Evolutionary conservation across 1,284 basidiomycete species (phyloP).

Genomic region (Cutaneotrichosporon arboriforme): DNA sequence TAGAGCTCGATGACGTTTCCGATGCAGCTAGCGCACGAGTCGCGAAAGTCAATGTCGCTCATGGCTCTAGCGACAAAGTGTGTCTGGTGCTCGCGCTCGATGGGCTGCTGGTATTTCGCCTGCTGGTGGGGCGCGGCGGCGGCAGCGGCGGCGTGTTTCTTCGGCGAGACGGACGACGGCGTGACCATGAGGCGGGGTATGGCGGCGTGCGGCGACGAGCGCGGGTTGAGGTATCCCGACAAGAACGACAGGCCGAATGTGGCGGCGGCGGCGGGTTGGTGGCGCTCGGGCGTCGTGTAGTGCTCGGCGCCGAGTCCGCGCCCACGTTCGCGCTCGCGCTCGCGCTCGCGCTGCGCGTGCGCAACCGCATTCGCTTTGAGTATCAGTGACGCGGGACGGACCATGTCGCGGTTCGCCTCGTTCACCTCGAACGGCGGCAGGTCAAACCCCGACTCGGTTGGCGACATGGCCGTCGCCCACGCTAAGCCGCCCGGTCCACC

Average conservation of each 20-base stretch:
- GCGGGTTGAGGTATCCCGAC: conserved; percentile 17
- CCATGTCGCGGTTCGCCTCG: conserved; percentile 12
- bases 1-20: conserved; percentile 33
- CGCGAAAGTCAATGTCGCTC: conserved; percentile 23
- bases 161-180: conserved; percentile 15
- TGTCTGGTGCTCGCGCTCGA: conserved; percentile 9
- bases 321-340: background rate
- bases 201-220: conserved; percentile 3
- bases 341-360: background rate
- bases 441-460: conserved; percentile 10
- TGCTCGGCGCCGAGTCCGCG: background rate
- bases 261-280: background rate
- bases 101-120: too few species aligned
- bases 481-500: conserved; percentile 4
- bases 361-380: background rate
- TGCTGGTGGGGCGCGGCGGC: too few species aligned
- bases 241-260: conserved; percentile 17
- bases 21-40: conserved; percentile 26
- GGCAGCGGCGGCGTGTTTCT: conserved; percentile 8
- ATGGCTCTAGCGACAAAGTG: conserved; percentile 6
- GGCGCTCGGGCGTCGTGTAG: conserved; percentile 10
- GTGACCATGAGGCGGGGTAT: conserved; percentile 16
- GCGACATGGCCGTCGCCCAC: conserved; percentile 1
- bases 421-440: conserved; percentile 21
- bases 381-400: conserved; percentile 9